A percentile compares a stretch with the other conserved stretches of the same genome.
phyloP scores from a whole-genome alignment of 2,329 filamentous ascomycete genomes.

The Botrytis tulipae region DNA sequence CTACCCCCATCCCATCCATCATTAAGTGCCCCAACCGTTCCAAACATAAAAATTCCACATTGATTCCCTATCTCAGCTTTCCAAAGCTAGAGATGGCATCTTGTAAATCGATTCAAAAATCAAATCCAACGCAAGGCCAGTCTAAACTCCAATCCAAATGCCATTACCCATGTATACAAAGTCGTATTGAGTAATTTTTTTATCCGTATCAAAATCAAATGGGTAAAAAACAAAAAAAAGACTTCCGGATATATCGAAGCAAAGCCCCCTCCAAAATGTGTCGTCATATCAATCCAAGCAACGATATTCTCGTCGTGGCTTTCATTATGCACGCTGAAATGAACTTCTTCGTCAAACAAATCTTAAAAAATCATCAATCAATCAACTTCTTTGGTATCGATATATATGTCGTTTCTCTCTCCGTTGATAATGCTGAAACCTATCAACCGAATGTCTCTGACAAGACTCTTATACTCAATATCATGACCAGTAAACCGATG shows the following conservation, averaged over 20 bases:
- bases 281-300: constrained; percentile 17
- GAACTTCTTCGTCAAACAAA: constrained; percentile 17
- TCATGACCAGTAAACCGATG: constrained; percentile 93
- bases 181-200: constrained; percentile 15
- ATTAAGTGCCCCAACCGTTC: constrained; percentile 10
- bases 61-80: neutral
- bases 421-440: neutral
- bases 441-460: constrained; percentile 49
- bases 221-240: constrained; percentile 4
- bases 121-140: constrained; percentile 6
- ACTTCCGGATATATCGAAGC: neutral
- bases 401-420: constrained; percentile 16
- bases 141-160: constrained; percentile 14
- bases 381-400: neutral
- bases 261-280: neutral
- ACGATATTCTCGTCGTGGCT: constrained; percentile 13
- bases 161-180: constrained; percentile 18
- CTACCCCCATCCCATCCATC: constrained; percentile 7
- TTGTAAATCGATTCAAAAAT: neutral
- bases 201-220: constrained; percentile 8
- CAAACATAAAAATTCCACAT: constrained; percentile 5
- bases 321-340: constrained; percentile 19
- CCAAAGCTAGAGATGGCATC: neutral
- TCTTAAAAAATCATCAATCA: constrained; percentile 17
- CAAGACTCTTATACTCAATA: constrained; percentile 83